Percentiles rank a stretch among this genome's conserved stretches.
Conservation (phyloP, 176 grass and related monocot genomes). For the Oryza longistaminata region DNA sequence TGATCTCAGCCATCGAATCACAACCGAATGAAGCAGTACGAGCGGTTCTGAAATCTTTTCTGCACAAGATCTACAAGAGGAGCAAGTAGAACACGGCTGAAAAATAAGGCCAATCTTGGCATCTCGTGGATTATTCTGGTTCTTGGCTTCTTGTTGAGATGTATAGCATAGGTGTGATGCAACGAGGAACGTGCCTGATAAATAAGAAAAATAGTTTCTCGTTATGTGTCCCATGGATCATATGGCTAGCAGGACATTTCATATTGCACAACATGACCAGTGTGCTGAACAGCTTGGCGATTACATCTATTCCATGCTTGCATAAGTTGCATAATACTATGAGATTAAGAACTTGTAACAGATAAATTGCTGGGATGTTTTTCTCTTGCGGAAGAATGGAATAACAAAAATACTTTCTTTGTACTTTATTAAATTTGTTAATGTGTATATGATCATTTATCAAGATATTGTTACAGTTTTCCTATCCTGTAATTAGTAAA, state of each 20-base stretch:
- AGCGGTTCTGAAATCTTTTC: constrained; percentile 59
- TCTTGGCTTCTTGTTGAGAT: neutral
- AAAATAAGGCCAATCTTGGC: neutral
- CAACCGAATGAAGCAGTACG: constrained; percentile 55
- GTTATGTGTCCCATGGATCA: neutral
- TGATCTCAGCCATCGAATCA: constrained; percentile 57
- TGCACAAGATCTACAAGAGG: constrained; percentile 71
- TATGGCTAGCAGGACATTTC: neutral
- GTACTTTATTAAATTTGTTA: constrained; percentile 5
- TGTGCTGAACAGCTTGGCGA: neutral
- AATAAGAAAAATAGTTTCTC: neutral
- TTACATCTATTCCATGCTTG: neutral
- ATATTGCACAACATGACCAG: neutral
- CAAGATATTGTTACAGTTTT: constrained; percentile 24
- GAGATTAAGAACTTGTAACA: neutral
- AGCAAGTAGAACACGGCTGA: constrained; percentile 36
- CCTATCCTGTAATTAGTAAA: constrained; percentile 1
- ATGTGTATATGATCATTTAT: constrained; percentile 36
- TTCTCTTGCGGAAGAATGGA: neutral
- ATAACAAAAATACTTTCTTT: neutral
- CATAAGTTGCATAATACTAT: neutral
- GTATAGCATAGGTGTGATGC: neutral
- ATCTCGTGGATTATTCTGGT: neutral
- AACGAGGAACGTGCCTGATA: neutral
- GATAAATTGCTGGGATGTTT: neutral